Evolutionary conservation across 2,329 filamentous ascomycete species (phyloP), one percentile per base, ranked within the genome.

Genomic region (Nigrospora sphaerica): DNA sequence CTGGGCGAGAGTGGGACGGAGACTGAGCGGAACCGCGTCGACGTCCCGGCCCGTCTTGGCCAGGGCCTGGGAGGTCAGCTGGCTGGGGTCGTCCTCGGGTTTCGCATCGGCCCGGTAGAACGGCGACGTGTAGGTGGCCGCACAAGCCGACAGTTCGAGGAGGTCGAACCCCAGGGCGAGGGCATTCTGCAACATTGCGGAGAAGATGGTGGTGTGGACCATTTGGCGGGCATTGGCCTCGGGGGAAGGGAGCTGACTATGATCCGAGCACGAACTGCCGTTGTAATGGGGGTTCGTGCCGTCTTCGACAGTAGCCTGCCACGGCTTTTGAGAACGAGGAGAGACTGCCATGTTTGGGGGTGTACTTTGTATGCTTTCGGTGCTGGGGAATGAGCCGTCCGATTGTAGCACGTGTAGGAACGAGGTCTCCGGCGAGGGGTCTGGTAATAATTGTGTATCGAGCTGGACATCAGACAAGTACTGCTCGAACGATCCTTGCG

Each of bases 1-100:
- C 49, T 70, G 67, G 3, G 62, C 55, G 28, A 63, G 49, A 0
- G 65, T 69, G 3, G 66, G 66, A 17, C 55, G 62, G 0, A 70
- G 54, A 44, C 65, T 54, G 5, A 53, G 23, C 11, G 67, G 65
- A 2, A 61, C 52, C 3, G 49, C 53, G 13, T 32, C 18, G 18
- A 32, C 16, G 18, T 39, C 40, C 12, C 46, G 17, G 7, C 44
- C 42, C 12, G 49, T 47, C 32, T 46, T 14, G 12, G 16, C 31
- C 6, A 42, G 2, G 55, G 48, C 6, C 46, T 49, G 12, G 11
- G 53, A 49, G 13, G 65, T 46, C 11, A 67, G 52, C 11, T 44
- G 14, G 12, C 41, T 38, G 3, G 51, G 51, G 42, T 57, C 49
- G 32, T 52, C 49, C 9, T 50, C 44, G 13, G 49, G 51, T 14